phyloP scores from a whole-genome alignment of 2,329 filamentous ascomycete species.

The Aspergillus jensenii region DNA sequence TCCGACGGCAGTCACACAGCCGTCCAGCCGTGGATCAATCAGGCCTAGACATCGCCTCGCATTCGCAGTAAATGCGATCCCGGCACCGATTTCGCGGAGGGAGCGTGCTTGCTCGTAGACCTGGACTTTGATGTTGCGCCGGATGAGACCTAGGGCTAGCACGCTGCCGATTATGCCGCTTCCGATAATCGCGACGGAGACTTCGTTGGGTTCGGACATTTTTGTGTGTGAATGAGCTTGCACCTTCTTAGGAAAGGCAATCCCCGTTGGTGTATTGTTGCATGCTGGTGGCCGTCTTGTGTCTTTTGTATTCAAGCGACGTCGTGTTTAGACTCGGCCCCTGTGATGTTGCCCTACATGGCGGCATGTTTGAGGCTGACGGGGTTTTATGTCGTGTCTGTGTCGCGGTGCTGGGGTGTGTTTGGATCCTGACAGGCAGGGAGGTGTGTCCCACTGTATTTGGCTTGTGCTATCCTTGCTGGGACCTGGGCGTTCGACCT shows the following conservation, averaged over 20 bases:
- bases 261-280: not conserved
- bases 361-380: not conserved
- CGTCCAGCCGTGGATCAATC: slow-evolving; percentile 18
- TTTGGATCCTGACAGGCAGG: not conserved
- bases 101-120: slow-evolving; percentile 28
- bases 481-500: not conserved
- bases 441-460: not conserved
- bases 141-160: slow-evolving; percentile 25
- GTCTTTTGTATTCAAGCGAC: slow-evolving; percentile 1
- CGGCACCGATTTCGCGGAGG: slow-evolving; percentile 27
- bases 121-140: slow-evolving; percentile 19
- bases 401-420: not conserved
- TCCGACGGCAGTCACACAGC: slow-evolving; percentile 15
- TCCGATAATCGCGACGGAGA: slow-evolving; percentile 30
- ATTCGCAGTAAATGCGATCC: slow-evolving; percentile 24
- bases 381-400: not conserved
- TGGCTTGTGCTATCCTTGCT: not conserved
- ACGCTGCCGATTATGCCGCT: slow-evolving; percentile 28
- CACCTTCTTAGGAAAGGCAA: not conserved
- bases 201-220: not conserved
- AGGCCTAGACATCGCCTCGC: slow-evolving; percentile 22
- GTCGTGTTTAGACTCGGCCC: not conserved
- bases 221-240: not conserved
- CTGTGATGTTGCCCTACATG: not conserved
- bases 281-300: not conserved